Conservation (phyloP, 495 filamentous ascomycete species). For the Bacidia rubella region DNA sequence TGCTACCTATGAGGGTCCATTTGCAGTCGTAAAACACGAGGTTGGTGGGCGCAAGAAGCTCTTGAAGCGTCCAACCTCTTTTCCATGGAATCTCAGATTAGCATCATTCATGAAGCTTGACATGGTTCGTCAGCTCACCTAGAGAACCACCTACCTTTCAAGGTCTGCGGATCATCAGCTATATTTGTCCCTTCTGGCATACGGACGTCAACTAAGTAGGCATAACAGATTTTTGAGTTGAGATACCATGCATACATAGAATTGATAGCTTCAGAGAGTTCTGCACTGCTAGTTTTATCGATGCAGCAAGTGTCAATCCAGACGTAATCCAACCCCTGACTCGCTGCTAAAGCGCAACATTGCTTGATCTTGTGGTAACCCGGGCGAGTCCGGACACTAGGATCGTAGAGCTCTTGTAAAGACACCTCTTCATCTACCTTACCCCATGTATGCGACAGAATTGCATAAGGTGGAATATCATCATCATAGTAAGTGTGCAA, state of each 20-base stretch:
- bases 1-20: neutral
- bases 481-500: conserved; percentile 2
- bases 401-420: neutral
- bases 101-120: too few relatives aligned
- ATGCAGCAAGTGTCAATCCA: conserved; percentile 34
- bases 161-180: too few relatives aligned
- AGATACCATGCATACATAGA: conserved; percentile 26
- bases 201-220: conserved; percentile 23
- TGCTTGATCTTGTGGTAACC: neutral
- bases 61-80: neutral
- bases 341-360: conserved; percentile 14
- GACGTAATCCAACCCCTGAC: conserved; percentile 17
- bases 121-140: too few relatives aligned
- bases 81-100: too few relatives aligned
- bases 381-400: neutral
- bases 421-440: conserved; percentile 20
- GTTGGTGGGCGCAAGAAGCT: neutral
- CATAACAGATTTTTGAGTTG: conserved; percentile 4
- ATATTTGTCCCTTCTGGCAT: neutral
- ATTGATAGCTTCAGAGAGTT: conserved; percentile 30
- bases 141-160: too few relatives aligned
- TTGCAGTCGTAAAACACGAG: neutral
- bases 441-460: conserved; percentile 27
- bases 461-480: conserved; percentile 22
- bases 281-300: conserved; percentile 23